Base-by-base conservation (phyloP, 1,139 yeast species). In the Scheffersomyces parashehatae region DNA sequence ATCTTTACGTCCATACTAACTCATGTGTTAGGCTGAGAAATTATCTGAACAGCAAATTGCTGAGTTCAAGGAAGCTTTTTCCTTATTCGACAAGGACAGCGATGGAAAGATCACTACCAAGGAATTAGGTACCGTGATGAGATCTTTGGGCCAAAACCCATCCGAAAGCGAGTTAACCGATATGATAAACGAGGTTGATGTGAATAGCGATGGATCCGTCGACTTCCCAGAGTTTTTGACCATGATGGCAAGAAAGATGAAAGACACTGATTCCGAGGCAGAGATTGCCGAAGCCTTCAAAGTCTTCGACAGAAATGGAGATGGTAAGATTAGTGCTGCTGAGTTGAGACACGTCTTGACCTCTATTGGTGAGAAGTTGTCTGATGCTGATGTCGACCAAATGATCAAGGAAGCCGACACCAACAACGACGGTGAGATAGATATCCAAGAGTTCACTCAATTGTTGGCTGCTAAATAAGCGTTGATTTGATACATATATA, bases 51-150 rank as follows among this genome's bases (percentile, higher is more conserved):
- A 89, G 70, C 99, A 93, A 74, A 89, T 91, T 60, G 88, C 95
- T 50, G 98, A 95, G 62, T 93, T 93, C 71, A 90, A 89, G 70
- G 99, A 93, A 75, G 99, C 99, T 10, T 93, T 93, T 66, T 88
- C 97, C 46, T 81, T 93, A 53, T 93, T 93, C 58, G 98, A 93
- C 73, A 90, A 89, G 69, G 97, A 93, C 66, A 87, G 91, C 59
- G 98, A 91, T 70, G 99, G 98, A 50, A 73, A 89, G 65, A 93
- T 93, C 73, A 90, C 97, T 51, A 88, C 97, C 59, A 83, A 88
- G 63, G 99, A 93, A 70, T 79, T 93, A 58, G 98, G 99, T 54
- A 90, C 97, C 8, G 99, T 93, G 44, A 93, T 93, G 99, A 85
- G 99, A 71, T 88, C 97, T 13, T 77, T 93, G 62, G 99, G 98